These are phyloP conservation scores for Brassica juncea DNA, from an alignment of 345 rosid genomes.

Conservation along the genomic window DNA sequence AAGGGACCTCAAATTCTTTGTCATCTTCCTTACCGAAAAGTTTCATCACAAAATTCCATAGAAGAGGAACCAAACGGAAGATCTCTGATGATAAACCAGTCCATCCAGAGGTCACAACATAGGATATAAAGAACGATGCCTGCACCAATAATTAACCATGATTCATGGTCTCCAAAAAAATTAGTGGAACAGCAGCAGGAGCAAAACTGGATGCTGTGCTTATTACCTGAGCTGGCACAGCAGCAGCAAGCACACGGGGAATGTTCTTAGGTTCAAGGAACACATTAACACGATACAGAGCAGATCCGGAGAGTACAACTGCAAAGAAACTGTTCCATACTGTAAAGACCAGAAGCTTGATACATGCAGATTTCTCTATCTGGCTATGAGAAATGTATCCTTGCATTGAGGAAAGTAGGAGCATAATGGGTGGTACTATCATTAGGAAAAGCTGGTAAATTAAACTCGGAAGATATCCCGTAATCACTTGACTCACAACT, in stretches of 20 bases:
- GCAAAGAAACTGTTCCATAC: slow-evolving; percentile 92
- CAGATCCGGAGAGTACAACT: slow-evolving; percentile 82
- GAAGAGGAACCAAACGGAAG: slow-evolving; percentile 66
- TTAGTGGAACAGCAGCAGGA: neutral
- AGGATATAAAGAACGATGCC: slow-evolving; percentile 93
- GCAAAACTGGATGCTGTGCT: slow-evolving; percentile 6
- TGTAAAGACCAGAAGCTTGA: slow-evolving; percentile 68
- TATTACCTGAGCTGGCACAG: slow-evolving; percentile 80
- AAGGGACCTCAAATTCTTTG: slow-evolving; percentile 63
- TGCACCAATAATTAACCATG: slow-evolving; percentile 39
- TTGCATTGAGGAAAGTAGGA: slow-evolving; percentile 71
- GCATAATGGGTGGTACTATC: slow-evolving; percentile 72
- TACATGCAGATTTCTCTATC: slow-evolving; percentile 75
- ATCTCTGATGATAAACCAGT: slow-evolving; percentile 80
- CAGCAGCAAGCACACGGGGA: slow-evolving; percentile 72
- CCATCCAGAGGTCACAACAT: slow-evolving; percentile 94
- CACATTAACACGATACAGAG: slow-evolving; percentile 57
- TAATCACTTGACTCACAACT: slow-evolving; percentile 67
- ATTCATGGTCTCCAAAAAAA: slow-evolving; percentile 4
- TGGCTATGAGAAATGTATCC: slow-evolving; percentile 73
- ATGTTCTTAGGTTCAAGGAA: slow-evolving; percentile 80
- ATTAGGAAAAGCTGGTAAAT: slow-evolving; percentile 61
- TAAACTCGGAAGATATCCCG: slow-evolving; percentile 93
- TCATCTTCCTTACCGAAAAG: slow-evolving; percentile 44
- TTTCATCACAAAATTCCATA: slow-evolving; percentile 46